These are phyloP conservation scores for Starmerella vaccinii DNA, from an alignment of 805 yeast genomes.

Conservation along the genomic window DNA sequence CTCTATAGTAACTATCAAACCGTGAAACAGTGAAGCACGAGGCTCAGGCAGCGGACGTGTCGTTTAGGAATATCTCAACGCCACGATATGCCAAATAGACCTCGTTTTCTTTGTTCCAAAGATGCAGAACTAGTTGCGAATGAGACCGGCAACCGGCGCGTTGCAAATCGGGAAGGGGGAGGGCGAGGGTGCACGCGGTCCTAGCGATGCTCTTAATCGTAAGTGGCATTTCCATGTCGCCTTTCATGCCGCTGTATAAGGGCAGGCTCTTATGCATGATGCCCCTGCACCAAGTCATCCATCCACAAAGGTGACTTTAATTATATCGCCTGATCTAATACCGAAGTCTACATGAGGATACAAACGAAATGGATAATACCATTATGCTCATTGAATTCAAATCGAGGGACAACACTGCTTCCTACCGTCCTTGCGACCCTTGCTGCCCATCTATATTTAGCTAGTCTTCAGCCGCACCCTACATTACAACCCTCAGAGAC, in stretches of 20 bases:
- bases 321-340: not conserved
- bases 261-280: not conserved
- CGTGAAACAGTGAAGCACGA: not conserved
- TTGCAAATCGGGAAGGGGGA: slow-evolving; percentile 6
- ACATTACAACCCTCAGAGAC: not conserved
- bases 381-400: too few relatives aligned
- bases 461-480: not conserved
- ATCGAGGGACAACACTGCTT: too few relatives aligned
- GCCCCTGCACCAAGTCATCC: not conserved
- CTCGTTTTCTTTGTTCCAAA: not conserved
- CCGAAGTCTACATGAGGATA: too few relatives aligned
- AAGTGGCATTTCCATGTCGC: not conserved
- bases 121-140: not conserved
- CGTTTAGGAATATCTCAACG: not conserved
- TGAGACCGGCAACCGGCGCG: slow-evolving; percentile 1
- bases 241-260: not conserved
- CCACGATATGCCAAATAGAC: not conserved
- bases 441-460: slow-evolving; percentile 2
- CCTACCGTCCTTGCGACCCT: not conserved
- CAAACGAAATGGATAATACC: too few relatives aligned
- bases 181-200: slow-evolving; percentile 7
- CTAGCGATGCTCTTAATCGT: not conserved
- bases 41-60: not conserved
- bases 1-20: too few relatives aligned
- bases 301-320: not conserved